Evolutionary conservation across 805 yeast species (phyloP).

Genomic region (Metahyphopichia silvanorum): DNA sequence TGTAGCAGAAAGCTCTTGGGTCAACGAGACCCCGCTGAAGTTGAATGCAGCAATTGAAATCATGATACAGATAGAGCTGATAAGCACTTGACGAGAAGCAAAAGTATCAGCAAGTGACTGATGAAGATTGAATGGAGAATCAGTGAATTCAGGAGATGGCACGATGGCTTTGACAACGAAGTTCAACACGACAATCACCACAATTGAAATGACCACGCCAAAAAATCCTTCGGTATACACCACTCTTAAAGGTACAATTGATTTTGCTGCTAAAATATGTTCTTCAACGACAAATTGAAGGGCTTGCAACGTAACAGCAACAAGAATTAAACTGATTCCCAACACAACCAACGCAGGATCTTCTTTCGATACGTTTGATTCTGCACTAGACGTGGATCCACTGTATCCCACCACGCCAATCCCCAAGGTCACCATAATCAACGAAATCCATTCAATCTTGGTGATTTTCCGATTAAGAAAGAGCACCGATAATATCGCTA

Average conservation of each 20-base stretch:
- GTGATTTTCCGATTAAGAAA: constrained; percentile 56
- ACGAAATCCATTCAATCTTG: constrained; percentile 64
- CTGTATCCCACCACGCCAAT: constrained; percentile 71
- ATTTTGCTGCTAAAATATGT: constrained; percentile 51
- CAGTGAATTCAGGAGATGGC: constrained; percentile 31
- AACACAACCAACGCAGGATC: constrained; percentile 29
- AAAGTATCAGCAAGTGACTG: constrained; percentile 51
- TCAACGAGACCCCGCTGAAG: constrained; percentile 68
- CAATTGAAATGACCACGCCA: constrained; percentile 48
- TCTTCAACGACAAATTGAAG: constrained; percentile 79
- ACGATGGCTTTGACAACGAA: constrained; percentile 32
- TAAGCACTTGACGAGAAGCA: constrained; percentile 38
- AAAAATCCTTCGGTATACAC: constrained; percentile 76
- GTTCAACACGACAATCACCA: constrained; percentile 44
- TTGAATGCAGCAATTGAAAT: constrained; percentile 69
- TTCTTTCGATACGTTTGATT: constrained; percentile 5
- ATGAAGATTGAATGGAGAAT: constrained; percentile 54
- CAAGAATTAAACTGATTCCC: constrained; percentile 57
- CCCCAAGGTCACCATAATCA: constrained; percentile 63
- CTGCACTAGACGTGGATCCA: constrained; percentile 41
- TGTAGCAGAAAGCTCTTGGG: constrained; percentile 66
- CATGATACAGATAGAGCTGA: constrained; percentile 64
- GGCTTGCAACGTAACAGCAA: constrained; percentile 69
- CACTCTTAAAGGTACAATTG: constrained; percentile 57
- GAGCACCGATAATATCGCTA: constrained; percentile 64